These are phyloP conservation scores for Pseudotulostoma volvatum DNA, from an alignment of 495 filamentous ascomycete species.

Conservation along the genomic window DNA sequence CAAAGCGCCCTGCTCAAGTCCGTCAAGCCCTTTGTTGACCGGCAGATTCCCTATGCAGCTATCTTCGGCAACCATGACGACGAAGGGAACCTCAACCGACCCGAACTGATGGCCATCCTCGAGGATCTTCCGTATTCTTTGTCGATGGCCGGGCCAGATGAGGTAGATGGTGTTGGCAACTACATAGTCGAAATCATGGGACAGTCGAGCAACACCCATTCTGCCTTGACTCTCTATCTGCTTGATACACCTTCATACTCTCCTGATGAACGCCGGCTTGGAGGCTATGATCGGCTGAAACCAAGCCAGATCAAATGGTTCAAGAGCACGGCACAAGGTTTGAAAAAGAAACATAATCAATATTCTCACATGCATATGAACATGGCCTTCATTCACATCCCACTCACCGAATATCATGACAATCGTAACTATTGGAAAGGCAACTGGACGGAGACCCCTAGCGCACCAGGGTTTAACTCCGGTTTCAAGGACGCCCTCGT, in stretches of 20 bases:
- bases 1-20: constrained; percentile 91
- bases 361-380: constrained; percentile 90
- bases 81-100: constrained; percentile 64
- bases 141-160: constrained; percentile 60
- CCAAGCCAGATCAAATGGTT: constrained; percentile 91
- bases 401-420: constrained; percentile 68
- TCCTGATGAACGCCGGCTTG: constrained; percentile 69
- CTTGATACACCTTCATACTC: constrained; percentile 88
- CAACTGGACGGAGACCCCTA: constrained; percentile 55
- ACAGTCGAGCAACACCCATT: constrained; percentile 60
- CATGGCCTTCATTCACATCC: constrained; percentile 95
- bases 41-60: constrained; percentile 76
- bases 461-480: constrained; percentile 76
- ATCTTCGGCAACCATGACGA: constrained; percentile 99
- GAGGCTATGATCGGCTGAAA: constrained; percentile 94
- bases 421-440: constrained; percentile 39
- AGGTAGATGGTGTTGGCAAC: constrained; percentile 82
- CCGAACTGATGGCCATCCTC: constrained; percentile 66
- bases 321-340: constrained; percentile 47
- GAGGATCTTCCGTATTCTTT: constrained; percentile 80
- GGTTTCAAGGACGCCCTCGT: constrained; percentile 76
- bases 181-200: constrained; percentile 86
- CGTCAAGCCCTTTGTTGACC: constrained; percentile 68
- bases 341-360: constrained; percentile 56
- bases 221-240: constrained; percentile 81